Percentiles rank a stretch among this genome's conserved stretches.
Evolutionary conservation across 495 filamentous ascomycete genomes (phyloP).

Genomic region (Chlorociboria aeruginascens): DNA sequence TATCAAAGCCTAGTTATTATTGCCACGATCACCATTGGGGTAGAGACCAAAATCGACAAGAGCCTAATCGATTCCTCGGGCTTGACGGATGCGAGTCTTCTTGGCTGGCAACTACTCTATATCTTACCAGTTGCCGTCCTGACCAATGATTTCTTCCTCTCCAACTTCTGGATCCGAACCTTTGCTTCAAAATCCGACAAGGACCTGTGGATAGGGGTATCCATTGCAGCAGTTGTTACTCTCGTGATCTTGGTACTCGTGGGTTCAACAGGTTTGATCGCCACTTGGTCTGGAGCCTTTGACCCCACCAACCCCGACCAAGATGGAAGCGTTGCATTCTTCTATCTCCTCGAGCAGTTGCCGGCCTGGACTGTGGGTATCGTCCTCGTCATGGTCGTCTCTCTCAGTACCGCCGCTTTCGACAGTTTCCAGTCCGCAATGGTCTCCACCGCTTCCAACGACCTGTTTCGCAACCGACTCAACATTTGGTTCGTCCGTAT

Average conservation of each 20-base stretch:
- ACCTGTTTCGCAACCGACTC: conserved; percentile 65
- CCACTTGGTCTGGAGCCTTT: conserved; percentile 58
- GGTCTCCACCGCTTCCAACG: conserved; percentile 63
- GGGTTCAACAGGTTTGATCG: conserved; percentile 54
- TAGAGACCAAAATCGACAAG: conserved; percentile 56
- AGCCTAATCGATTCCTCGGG: conserved; percentile 49
- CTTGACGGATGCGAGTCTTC: conserved; percentile 42
- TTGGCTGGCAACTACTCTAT: conserved; percentile 70
- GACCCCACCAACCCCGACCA: conserved; percentile 38
- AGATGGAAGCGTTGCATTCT: conserved; percentile 58
- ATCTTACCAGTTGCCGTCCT: conserved; percentile 64
- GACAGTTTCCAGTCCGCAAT: conserved; percentile 66
- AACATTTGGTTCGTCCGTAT: conserved; percentile 56
- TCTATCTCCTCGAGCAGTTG: conserved; percentile 55
- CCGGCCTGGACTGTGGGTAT: conserved; percentile 66
- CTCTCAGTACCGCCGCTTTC: conserved; percentile 60
- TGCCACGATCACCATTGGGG: conserved; percentile 59
- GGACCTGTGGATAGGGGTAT: conserved; percentile 58
- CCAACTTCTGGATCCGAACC: conserved; percentile 70
- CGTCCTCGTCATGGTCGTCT: conserved; percentile 63
- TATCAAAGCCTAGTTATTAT: conserved; percentile 37
- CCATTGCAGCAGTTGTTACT: conserved; percentile 47
- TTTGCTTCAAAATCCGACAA: conserved; percentile 66
- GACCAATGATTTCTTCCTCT: conserved; percentile 70
- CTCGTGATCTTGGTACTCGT: conserved; percentile 55